Evolutionary conservation across 2,329 filamentous ascomycete species (phyloP).

Genomic region (Penicillium janthinellum): DNA sequence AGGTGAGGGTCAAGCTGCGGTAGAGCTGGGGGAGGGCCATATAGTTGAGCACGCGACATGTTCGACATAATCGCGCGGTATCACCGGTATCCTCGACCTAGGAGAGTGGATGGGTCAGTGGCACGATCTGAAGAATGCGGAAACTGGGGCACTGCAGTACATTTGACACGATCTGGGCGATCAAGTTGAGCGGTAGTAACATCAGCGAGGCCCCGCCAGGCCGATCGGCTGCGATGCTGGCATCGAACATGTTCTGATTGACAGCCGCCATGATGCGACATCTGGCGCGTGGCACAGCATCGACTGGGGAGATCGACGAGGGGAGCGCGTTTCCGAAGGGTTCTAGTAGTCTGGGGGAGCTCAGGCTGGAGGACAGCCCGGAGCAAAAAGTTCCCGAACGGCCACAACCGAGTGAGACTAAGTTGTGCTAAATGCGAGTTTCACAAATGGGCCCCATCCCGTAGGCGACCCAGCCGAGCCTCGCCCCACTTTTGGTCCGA

Average conservation of each 20-base stretch:
- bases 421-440: too few relatives aligned
- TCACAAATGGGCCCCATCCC: too few relatives aligned
- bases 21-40: conserved; percentile 66
- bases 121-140: not conserved
- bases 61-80: conserved; percentile 61
- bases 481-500: conserved; percentile 11
- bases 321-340: not conserved
- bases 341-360: conserved; percentile 15
- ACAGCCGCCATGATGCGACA: conserved; percentile 46
- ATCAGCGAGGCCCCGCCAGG: conserved; percentile 37
- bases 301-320: conserved; percentile 2
- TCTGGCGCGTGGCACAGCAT: conserved; percentile 31
- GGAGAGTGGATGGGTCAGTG: conserved; percentile 17
- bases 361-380: conserved; percentile 17
- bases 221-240: conserved; percentile 34
- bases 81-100: conserved; percentile 61
- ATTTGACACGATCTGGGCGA: conserved; percentile 59
- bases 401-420: not conserved
- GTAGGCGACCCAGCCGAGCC: not conserved
- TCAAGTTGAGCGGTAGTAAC: conserved; percentile 59
- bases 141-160: conserved; percentile 38
- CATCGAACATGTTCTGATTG: conserved; percentile 47
- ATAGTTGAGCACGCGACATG: conserved; percentile 64
- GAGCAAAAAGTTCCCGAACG: conserved; percentile 24
- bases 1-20: conserved; percentile 57